phyloP scores from a whole-genome alignment of 192 early-diverging fungal genomes.

The Coemansia interrupta region DNA sequence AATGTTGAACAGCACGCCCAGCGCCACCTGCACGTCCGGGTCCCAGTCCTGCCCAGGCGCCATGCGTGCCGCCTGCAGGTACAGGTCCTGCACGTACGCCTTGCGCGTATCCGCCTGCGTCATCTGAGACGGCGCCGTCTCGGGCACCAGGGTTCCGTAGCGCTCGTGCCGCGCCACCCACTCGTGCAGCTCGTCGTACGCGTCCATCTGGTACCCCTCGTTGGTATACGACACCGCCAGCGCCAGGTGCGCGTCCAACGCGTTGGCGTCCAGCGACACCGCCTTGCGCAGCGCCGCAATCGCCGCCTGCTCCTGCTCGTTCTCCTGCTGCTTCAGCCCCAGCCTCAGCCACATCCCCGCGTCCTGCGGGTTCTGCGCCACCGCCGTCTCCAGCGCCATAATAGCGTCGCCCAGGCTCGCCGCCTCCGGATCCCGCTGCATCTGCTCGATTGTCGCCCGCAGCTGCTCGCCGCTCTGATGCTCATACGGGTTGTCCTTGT shows the following conservation, averaged over 20 bases:
- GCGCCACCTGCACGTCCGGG: conserved; percentile 86
- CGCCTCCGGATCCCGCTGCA: conserved; percentile 52
- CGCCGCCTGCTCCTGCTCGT: conserved; percentile 88
- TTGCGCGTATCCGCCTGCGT: conserved; percentile 55
- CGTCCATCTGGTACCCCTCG: conserved; percentile 77
- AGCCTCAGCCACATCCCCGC: conserved; percentile 81
- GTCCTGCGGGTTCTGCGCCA: conserved; percentile 75
- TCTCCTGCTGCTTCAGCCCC: conserved; percentile 91
- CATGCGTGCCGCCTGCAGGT: conserved; percentile 75
- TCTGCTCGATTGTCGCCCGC: conserved; percentile 53
- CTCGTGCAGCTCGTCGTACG: conserved; percentile 82
- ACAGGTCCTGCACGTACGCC: conserved; percentile 67
- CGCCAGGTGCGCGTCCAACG: conserved; percentile 77
- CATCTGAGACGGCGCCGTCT: conserved; percentile 42
- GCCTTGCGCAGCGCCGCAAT: conserved; percentile 86
- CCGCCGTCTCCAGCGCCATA: conserved; percentile 83
- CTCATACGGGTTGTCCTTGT: conserved; percentile 40
- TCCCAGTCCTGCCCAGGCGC: conserved; percentile 61
- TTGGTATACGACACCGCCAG: conserved; percentile 94
- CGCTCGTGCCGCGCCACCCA: conserved; percentile 77
- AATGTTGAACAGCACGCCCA: conserved; percentile 94
- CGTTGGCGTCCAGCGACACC: conserved; percentile 66
- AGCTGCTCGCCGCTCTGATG: conserved; percentile 33
- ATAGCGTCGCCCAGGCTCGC: conserved; percentile 80
- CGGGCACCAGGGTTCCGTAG: conserved; percentile 58